These are phyloP conservation scores for Phaeosphaeriaceae sp. DNA, from an alignment of 2,329 filamentous ascomycete species.

Conservation along the genomic window DNA sequence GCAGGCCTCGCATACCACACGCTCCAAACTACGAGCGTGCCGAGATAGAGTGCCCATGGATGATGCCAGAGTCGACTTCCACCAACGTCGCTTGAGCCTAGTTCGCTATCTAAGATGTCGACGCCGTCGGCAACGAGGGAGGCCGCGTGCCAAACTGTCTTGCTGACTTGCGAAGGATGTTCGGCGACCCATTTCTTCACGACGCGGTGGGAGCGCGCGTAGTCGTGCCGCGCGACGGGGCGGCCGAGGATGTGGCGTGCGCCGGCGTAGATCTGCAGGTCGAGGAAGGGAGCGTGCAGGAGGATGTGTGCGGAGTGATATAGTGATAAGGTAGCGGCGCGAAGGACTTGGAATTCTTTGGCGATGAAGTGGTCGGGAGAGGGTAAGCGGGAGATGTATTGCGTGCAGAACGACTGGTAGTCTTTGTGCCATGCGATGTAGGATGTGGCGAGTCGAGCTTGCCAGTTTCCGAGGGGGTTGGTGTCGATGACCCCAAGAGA, in stretches of 20 bases:
- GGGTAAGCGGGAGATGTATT: constrained; percentile 33
- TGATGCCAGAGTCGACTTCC: constrained; percentile 64
- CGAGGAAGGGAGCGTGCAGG: constrained; percentile 65
- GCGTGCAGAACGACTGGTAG: constrained; percentile 60
- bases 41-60: constrained; percentile 68
- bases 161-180: constrained; percentile 45
- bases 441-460: constrained; percentile 58
- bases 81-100: constrained; percentile 51
- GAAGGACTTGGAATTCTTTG: constrained; percentile 56
- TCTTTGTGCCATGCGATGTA: constrained; percentile 67
- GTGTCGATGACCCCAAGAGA: constrained; percentile 54
- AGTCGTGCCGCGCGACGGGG: constrained; percentile 59
- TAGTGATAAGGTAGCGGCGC: constrained; percentile 60
- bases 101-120: constrained; percentile 51
- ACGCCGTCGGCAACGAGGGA: constrained; percentile 60
- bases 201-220: constrained; percentile 57
- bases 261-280: constrained; percentile 68
- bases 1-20: constrained; percentile 57
- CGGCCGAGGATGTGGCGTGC: constrained; percentile 66
- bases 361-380: constrained; percentile 39
- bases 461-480: constrained; percentile 58
- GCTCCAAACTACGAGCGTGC: constrained; percentile 65
- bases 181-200: constrained; percentile 60
- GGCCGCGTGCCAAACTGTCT: constrained; percentile 63
- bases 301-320: constrained; percentile 66